A percentile compares a stretch with the other conserved stretches of the same genome.
Conservation (phyloP, 208 protist species). For the Leishmania guyanensis region DNA sequence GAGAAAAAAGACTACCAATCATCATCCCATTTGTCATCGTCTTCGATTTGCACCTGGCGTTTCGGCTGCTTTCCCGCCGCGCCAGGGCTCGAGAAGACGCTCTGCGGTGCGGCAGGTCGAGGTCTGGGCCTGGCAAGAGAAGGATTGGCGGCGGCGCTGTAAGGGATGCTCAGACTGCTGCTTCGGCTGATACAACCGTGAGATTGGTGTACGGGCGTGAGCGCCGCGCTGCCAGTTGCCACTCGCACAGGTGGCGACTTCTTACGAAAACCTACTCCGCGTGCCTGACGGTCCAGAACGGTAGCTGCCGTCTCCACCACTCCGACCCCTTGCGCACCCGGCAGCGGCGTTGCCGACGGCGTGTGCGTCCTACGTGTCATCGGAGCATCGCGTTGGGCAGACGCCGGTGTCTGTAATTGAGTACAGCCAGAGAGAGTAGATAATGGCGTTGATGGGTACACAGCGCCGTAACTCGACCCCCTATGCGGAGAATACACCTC, state of each 20-base stretch:
- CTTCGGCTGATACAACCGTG: neutral
- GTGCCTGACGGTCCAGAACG: constrained; percentile 2
- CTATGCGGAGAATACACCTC: neutral
- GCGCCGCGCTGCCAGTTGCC: neutral
- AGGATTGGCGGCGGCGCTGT: neutral
- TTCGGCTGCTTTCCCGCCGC: neutral
- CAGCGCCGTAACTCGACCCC: neutral
- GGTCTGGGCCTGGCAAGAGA: too few species aligned
- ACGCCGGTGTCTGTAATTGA: neutral
- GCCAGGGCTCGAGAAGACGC: constrained; percentile 5
- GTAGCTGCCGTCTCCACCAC: neutral
- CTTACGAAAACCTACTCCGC: constrained; percentile 35
- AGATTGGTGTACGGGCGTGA: neutral
- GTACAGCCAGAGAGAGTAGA: neutral
- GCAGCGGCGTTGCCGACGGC: constrained; percentile 12
- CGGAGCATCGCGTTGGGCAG: neutral
- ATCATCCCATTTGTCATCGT: constrained; percentile 63
- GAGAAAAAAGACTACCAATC: constrained; percentile 35
- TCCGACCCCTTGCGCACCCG: neutral
- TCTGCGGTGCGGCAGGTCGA: neutral
- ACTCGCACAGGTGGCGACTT: constrained; percentile 29
- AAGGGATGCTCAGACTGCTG: neutral
- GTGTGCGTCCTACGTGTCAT: constrained; percentile 9
- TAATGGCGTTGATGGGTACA: neutral
- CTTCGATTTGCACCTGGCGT: constrained; percentile 34